Conservation (phyloP, 2,329 filamentous ascomycete species). For the Parasarocladium wereldwijsianum region DNA sequence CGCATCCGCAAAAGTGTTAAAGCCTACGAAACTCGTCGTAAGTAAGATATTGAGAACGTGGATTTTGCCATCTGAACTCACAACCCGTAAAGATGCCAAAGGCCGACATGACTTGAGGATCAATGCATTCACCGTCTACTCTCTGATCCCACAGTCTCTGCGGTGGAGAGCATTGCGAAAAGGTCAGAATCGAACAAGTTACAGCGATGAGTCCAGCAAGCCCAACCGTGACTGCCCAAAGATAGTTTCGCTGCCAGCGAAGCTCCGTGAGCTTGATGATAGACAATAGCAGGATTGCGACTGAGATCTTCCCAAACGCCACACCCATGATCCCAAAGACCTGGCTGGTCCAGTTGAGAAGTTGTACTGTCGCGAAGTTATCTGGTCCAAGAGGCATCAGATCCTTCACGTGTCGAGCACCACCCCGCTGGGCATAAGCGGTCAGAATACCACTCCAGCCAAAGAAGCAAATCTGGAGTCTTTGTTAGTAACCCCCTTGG, state of each 20-base stretch:
- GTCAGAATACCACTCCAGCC: conserved; percentile 9
- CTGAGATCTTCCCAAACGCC: conserved; percentile 10
- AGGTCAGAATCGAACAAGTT: conserved; percentile 9
- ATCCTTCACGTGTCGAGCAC: conserved; percentile 8
- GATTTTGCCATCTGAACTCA: conserved; percentile 4
- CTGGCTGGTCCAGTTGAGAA: conserved; percentile 10
- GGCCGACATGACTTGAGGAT: conserved; percentile 9
- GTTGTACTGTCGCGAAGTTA: conserved; percentile 9
- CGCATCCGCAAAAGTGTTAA: conserved; percentile 11
- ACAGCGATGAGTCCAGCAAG: conserved; percentile 9
- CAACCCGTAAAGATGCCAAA: conserved; percentile 10
- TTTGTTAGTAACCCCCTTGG: too few relatives aligned
- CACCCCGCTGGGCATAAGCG: conserved; percentile 8
- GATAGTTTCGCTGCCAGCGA: conserved; percentile 9
- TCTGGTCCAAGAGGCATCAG: conserved; percentile 8
- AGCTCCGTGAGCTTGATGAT: conserved; percentile 9
- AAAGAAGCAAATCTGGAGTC: conserved; percentile 10
- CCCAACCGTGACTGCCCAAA: conserved; percentile 9
- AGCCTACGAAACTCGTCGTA: conserved; percentile 5
- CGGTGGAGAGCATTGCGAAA: conserved; percentile 10
- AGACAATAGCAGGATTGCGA: conserved; percentile 9
- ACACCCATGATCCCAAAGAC: conserved; percentile 10
- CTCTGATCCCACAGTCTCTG: conserved; percentile 9
- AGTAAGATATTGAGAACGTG: neutral
- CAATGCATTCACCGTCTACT: conserved; percentile 8